Conservation (phyloP, 495 filamentous ascomycete genomes). For the Trichodelitschia bisporula region DNA sequence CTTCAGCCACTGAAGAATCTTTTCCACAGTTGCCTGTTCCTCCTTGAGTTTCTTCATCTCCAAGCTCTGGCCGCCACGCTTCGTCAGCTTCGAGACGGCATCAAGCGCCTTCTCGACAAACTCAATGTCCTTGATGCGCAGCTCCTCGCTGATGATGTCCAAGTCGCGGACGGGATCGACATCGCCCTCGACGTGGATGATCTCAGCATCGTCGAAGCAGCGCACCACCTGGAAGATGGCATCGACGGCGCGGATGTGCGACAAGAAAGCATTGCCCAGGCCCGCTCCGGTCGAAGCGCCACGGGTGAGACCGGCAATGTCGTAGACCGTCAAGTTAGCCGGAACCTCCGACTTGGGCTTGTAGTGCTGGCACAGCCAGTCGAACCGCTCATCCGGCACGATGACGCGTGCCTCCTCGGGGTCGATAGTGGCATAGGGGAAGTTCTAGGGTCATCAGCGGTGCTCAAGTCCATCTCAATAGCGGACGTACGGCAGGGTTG, state of each 20-base stretch:
- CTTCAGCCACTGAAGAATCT: slow-evolving; percentile 57
- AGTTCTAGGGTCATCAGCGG: slow-evolving; percentile 43
- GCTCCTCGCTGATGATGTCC: slow-evolving; percentile 88
- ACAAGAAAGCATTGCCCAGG: slow-evolving; percentile 94
- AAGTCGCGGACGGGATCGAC: slow-evolving; percentile 87
- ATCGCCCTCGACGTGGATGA: slow-evolving; percentile 98
- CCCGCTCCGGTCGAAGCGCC: slow-evolving; percentile 94
- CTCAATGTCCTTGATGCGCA: slow-evolving; percentile 96
- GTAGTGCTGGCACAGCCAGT: slow-evolving; percentile 90
- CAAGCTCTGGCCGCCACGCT: slow-evolving; percentile 79
- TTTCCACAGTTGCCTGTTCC: slow-evolving; percentile 79
- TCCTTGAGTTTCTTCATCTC: slow-evolving; percentile 97
- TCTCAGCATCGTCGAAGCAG: slow-evolving; percentile 97
- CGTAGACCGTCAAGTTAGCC: slow-evolving; percentile 94
- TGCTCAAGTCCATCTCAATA: slow-evolving; percentile 1
- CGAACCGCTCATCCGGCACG: slow-evolving; percentile 86
- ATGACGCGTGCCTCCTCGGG: slow-evolving; percentile 96
- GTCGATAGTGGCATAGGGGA: slow-evolving; percentile 96
- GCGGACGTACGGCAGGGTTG: slow-evolving; percentile 63
- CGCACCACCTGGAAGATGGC: slow-evolving; percentile 99
- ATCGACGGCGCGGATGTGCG: slow-evolving; percentile 96
- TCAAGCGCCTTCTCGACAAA: slow-evolving; percentile 92
- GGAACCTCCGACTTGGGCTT: slow-evolving; percentile 90
- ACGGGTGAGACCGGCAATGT: slow-evolving; percentile 92
- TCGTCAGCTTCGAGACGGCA: slow-evolving; percentile 70